Conservation (phyloP, 2,329 filamentous ascomycete genomes). For the Drechslera avenae region DNA sequence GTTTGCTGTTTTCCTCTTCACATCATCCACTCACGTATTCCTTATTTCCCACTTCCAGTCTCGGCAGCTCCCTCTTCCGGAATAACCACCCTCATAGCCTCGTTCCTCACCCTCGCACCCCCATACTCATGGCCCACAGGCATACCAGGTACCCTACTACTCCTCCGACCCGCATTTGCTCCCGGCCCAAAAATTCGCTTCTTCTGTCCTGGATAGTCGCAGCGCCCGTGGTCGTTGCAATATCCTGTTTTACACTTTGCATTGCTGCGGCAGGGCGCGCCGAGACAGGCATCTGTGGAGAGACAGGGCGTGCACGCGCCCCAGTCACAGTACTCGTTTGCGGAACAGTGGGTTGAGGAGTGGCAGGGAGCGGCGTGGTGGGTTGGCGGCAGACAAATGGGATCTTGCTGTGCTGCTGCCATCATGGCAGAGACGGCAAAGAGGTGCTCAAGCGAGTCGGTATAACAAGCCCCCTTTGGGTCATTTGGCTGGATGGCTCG, state of each 20-base stretch:
- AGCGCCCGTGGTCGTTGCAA: slow-evolving; percentile 37
- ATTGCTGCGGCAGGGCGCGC: slow-evolving; percentile 30
- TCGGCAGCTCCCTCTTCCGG: slow-evolving; percentile 27
- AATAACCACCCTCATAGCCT: slow-evolving; percentile 37
- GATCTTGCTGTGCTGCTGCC: background rate
- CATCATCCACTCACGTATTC: too few species aligned
- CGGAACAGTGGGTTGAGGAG: slow-evolving; percentile 31
- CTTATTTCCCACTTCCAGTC: slow-evolving; percentile 19
- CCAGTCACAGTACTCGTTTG: slow-evolving; percentile 37
- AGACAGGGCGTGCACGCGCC: slow-evolving; percentile 33
- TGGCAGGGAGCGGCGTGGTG: slow-evolving; percentile 31
- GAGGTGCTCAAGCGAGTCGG: slow-evolving; percentile 19
- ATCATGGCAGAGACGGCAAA: slow-evolving; percentile 10
- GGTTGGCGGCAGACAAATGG: slow-evolving; percentile 13
- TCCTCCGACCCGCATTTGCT: slow-evolving; percentile 19
- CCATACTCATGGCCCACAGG: slow-evolving; percentile 33
- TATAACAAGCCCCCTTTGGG: slow-evolving; percentile 22
- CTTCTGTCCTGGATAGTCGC: slow-evolving; percentile 34
- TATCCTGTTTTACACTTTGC: slow-evolving; percentile 42
- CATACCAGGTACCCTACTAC: slow-evolving; percentile 23
- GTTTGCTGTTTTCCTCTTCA: background rate
- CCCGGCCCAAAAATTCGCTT: slow-evolving; percentile 33
- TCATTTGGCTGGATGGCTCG: slow-evolving; percentile 8
- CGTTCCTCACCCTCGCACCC: slow-evolving; percentile 38
- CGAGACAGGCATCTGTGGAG: slow-evolving; percentile 27